Base-by-base conservation (phyloP, 169 alveolate genomes). In the Perkinsus chesapeaki region DNA sequence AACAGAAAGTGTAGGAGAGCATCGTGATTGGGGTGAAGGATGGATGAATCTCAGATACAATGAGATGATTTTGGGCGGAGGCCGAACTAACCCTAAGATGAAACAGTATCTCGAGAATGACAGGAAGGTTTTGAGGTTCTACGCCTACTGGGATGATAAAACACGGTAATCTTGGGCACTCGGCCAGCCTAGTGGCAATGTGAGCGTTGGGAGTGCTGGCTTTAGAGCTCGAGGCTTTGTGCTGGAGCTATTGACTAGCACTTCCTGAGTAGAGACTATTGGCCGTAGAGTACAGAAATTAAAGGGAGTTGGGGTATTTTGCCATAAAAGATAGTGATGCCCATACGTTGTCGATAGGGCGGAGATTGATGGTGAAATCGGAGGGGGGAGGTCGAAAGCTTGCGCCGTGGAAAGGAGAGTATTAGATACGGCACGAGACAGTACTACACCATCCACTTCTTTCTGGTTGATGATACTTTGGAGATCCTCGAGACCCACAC, bases 1-100 rank as follows among this genome's bases (percentile, higher is more conserved):
- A 60, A 60, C 82, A 60, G 31, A 60, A 60, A 60, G 82, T 60
- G 94, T 96, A 96, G 92, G 95, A 95, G 48, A 98, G 96, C 95
- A 98, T 9, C 27, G 82, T 16, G 31, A 34, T 5, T n/a, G n/a
- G n/a, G n/a, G n/a, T n/a, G n/a, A 60, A 1, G 82, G 3, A 16
- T 3, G 3, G 31, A 7, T 60, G 36, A 9, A 20, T 1, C 27
- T 7, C 12, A 60, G 82, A 7, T 60, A 60, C 82, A 60, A 7
- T 12, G 82, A 60, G 31, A 23, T 96, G 7, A 96, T 96, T 93
- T 95, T 96, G 48, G 97, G 96, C 73, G 98, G 98, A 38, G 98
- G 98, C 9, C 97, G 96, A 91, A 97, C 98, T 0, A 97, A 97
- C 94, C 96, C 95, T 91, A 94, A 95, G 72, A 94, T 97, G n/a